Base-by-base conservation (phyloP, 2,329 filamentous ascomycete species). In the Ophiocordyceps camponoti-rufipedis region DNA sequence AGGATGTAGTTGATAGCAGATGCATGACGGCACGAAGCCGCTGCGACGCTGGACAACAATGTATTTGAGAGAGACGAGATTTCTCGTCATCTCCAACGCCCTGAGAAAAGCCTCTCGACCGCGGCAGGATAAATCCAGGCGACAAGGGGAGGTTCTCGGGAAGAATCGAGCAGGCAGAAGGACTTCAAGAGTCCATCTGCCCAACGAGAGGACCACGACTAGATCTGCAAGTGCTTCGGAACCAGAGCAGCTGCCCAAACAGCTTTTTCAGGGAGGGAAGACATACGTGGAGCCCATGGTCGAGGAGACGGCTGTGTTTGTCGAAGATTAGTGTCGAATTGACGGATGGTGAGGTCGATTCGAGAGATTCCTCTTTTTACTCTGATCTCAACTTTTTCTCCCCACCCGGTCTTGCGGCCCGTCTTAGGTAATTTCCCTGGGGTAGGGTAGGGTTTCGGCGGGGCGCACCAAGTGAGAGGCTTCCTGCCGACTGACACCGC, bases 161-260 rank as follows among this genome's bases (percentile, higher is more conserved):
- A 85, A 72, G 68, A 65, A 83, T 87, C 82, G 82, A 87, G 82
- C 82, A 86, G 80, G 78, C 72, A 65, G 62, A 55, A 48, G 54
- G 51, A 49, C 62, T 58, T 58, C 54, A 43, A 48, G 51, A 67
- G 53, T 46, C 46, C 23, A 54, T 53, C 56, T 62, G 63, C 74
- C 80, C 79, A 86, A 82, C 79, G 77, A 85, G 78, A 82, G 79
- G 79, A 85, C 82, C 73, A 76, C 77, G 75, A 48, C 84, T 81
- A 85, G 8, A 85, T 82, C 79, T 77, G 68, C 70, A 67, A 69
- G 62, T 60, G 51, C 54, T 54, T 68, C 66, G 71, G 68, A 62
- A 70, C 70, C 69, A 67, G 70, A 31, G 66, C 61, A 12, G 54
- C 50, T 53, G 53, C 49, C 59, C 55, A 56, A 59, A 49, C 53